Evolutionary conservation across 1,139 yeast species (phyloP).

Genomic region (Groenewaldozyma auringiensis): DNA sequence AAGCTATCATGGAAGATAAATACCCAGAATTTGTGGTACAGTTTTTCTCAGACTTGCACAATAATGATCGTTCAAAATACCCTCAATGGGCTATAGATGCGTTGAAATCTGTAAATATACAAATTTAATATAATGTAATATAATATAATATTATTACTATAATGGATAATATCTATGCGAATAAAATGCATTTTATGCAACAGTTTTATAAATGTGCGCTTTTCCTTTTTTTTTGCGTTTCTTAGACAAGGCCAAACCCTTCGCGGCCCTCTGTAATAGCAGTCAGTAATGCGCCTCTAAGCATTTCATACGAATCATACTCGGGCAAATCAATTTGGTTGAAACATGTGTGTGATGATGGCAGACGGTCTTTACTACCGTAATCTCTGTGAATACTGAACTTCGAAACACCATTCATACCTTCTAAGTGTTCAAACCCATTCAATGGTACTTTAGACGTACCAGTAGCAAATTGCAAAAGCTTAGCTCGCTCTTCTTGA

Average conservation of each 20-base stretch:
- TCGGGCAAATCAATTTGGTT: constrained; percentile 93
- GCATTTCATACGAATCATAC: constrained; percentile 78
- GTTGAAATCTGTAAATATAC: constrained; percentile 30
- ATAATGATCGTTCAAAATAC: constrained; percentile 28
- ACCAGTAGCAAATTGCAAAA: constrained; percentile 94
- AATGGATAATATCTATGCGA: neutral
- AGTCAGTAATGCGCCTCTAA: constrained; percentile 69
- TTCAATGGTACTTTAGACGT: constrained; percentile 93
- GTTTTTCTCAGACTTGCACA: constrained; percentile 31
- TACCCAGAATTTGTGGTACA: constrained; percentile 33
- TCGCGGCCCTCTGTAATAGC: constrained; percentile 95
- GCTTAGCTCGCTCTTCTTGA: constrained; percentile 86
- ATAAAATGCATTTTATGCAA: neutral
- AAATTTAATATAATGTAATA: constrained; percentile 14
- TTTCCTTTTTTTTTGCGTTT: neutral
- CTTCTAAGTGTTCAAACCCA: constrained; percentile 86
- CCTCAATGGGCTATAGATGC: constrained; percentile 40
- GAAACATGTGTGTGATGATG: constrained; percentile 94
- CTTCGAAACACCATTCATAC: constrained; percentile 79
- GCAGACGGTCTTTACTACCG: constrained; percentile 78
- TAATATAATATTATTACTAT: neutral
- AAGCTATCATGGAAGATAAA: constrained; percentile 34
- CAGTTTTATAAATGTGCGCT: neutral
- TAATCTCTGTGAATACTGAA: constrained; percentile 89
- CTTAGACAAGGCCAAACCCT: constrained; percentile 81